phyloP scores from a whole-genome alignment of 192 early-diverging fungal species.

The Podila horticola region DNA sequence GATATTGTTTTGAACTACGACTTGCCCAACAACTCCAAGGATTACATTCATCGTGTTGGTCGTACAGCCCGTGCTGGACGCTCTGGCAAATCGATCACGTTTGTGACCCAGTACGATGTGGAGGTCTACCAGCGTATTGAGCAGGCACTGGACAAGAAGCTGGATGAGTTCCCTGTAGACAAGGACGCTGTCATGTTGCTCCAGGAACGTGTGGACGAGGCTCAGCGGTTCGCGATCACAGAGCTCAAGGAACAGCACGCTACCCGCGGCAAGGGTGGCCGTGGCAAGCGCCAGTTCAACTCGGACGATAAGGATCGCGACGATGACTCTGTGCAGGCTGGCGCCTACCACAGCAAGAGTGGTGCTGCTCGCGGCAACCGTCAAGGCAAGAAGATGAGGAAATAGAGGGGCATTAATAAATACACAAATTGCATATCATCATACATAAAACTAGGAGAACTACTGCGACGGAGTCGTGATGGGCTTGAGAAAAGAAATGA shows the following conservation, averaged over 20 bases:
- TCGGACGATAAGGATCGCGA: constrained; percentile 44
- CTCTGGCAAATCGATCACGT: constrained; percentile 82
- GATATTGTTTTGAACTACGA: constrained; percentile 98
- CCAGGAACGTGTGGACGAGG: constrained; percentile 94
- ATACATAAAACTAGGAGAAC: too few relatives aligned
- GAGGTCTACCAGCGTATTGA: constrained; percentile 96
- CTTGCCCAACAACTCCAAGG: constrained; percentile 88
- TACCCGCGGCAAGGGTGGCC: constrained; percentile 43
- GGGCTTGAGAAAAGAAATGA: too few relatives aligned
- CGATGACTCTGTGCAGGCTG: constrained; percentile 50
- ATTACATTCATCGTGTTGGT: constrained; percentile 90
- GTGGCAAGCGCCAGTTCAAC: constrained; percentile 47
- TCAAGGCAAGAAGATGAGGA: constrained; percentile 48
- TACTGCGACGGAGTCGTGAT: too few relatives aligned
- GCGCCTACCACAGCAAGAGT: constrained; percentile 47
- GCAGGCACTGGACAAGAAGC: constrained; percentile 87
- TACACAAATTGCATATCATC: too few relatives aligned
- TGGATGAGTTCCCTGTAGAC: constrained; percentile 83
- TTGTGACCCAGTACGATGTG: constrained; percentile 93
- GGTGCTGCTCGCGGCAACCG: constrained; percentile 43
- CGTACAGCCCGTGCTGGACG: constrained; percentile 87
- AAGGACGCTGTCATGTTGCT: constrained; percentile 89
- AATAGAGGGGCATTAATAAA: constrained; percentile 7
- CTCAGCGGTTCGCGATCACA: constrained; percentile 85
- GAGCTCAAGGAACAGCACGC: constrained; percentile 85